These are phyloP conservation scores for Ophiosphaerella korrae DNA, from an alignment of 2,329 filamentous ascomycete genomes.

Conservation along the genomic window DNA sequence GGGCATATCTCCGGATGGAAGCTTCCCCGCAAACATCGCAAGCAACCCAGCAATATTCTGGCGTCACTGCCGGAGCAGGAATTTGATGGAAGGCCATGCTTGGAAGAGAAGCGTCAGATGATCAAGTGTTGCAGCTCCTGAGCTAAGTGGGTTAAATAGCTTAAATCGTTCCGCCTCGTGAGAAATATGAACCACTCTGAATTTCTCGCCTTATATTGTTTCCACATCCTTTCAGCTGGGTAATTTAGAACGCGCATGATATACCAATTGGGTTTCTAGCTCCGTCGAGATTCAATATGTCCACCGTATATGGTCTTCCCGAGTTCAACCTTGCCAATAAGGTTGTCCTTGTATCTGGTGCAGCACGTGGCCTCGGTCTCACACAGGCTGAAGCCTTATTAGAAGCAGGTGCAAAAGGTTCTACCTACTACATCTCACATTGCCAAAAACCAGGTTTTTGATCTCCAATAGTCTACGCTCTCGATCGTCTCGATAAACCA, in stretches of 20 bases:
- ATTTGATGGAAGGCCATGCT: background rate
- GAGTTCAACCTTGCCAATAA: conserved; percentile 78
- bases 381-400: conserved; percentile 74
- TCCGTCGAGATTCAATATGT: conserved; percentile 12
- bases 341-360: conserved; percentile 73
- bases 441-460: background rate
- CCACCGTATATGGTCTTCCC: conserved; percentile 55
- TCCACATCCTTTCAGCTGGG: too few relatives aligned
- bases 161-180: too few relatives aligned
- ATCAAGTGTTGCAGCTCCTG: background rate
- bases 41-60: conserved; percentile 1
- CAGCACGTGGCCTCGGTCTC: conserved; percentile 73
- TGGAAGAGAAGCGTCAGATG: background rate
- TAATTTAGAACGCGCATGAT: background rate
- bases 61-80: background rate
- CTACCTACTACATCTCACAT: conserved; percentile 1
- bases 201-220: too few relatives aligned
- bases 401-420: conserved; percentile 73
- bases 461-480: conserved; percentile 61
- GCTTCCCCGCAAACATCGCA: conserved; percentile 22
- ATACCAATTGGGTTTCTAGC: background rate
- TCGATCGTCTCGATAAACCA: conserved; percentile 66
- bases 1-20: conserved; percentile 9
- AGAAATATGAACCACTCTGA: too few relatives aligned
- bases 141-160: too few relatives aligned